Base-by-base conservation (phyloP, 495 filamentous ascomycete genomes). In the Neurospora hispaniola region DNA sequence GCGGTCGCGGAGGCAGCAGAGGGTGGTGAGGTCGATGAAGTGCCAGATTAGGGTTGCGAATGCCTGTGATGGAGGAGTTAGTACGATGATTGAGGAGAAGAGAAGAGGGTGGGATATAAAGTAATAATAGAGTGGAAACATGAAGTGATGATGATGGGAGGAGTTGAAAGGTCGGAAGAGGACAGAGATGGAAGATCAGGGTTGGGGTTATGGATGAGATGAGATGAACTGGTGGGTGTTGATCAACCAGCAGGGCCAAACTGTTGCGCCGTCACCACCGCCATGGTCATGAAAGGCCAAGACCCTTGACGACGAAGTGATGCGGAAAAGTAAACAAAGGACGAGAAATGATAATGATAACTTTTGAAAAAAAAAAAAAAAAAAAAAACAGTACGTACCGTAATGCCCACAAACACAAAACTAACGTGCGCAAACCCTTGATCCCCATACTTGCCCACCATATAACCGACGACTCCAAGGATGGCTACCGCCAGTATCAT, bases 331-430 rank as follows among this genome's bases (percentile, higher is more conserved):
- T 62, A 62, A 62, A 54, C 10, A 12, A 23, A 23, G 0, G 12
- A 35, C 16, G 16, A 2, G 35, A 2, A 1, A 31, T 6, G 23
- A 23, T 23, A 23, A 23, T 23, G 23, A 23, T 23, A 23, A 23
- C 23, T 23, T 23, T 23, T 23, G 14, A 59, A 59, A 48, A 9
- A 12, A 54, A 12, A 23, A 20, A 59, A 35, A 18, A 27, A 0
- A 9, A 3, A 27, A 2, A 16, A 8, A 66, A 2, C 9, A 35
- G 2, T 48, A 73, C 75, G 39, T 40, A 74, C 76, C 0, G 76
- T 75, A 31, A 78, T 76, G 0, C 72, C 72, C 0, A 76, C 66
- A 73, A 76, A 76, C n/a, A 74, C 75, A 70, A 78, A 46, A 27
- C 75, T 73, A 1, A 78, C 76, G 40, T 78, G 76, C 2, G 76